Evolutionary conservation across 495 filamentous ascomycete species (phyloP), one percentile per base, ranked within the genome.

Genomic region (Penicillium goetzii): DNA sequence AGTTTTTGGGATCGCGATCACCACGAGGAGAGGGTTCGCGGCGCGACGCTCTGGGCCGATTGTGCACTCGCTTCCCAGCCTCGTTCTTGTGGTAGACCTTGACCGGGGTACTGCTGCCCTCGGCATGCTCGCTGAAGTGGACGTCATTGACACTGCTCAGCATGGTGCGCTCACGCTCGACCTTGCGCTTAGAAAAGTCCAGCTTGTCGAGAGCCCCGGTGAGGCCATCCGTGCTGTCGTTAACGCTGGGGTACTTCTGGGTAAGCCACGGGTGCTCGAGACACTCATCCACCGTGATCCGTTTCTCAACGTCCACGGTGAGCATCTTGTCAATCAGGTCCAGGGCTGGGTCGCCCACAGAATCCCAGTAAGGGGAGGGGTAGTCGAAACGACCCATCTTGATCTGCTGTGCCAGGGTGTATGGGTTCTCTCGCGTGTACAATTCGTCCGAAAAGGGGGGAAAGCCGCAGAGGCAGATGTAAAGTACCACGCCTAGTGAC

Each of bases 391-490:
- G 85, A 7, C 90, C 96, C 72, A 85, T 83, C 72, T 89, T 91
- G 76, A 99, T 99, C 78, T 98, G 87, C 64, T 99, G 91, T 0
- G 90, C 89, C 17, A 99, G 83, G 0, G 84, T 93, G 65, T 91
- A 97, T 11, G 94, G 96, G 63, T 93, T 90, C 45, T 92, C 86
- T 5, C 74, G 60, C 6, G 86, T 90, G 68, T 85, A 90, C 1
- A 98, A 86, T 75, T 99, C 96, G 65, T 98, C 96, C 3, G 89
- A 93, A 78, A 99, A 99, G 0, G 96, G 96, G 4, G 96, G 95
- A 68, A 98, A 99, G 4, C 96, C 96, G 72, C 96, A 99, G 15
- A 99, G 86, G 72, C 93, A 98, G 66, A 99, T 98, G 76, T 99
- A 99, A 23, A 99, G 85, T n/a, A 98, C 96, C 11, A 99, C 96